These are phyloP conservation scores for Fusarium sublunatum DNA, from an alignment of 2,329 filamentous ascomycete genomes.

Conservation along the genomic window DNA sequence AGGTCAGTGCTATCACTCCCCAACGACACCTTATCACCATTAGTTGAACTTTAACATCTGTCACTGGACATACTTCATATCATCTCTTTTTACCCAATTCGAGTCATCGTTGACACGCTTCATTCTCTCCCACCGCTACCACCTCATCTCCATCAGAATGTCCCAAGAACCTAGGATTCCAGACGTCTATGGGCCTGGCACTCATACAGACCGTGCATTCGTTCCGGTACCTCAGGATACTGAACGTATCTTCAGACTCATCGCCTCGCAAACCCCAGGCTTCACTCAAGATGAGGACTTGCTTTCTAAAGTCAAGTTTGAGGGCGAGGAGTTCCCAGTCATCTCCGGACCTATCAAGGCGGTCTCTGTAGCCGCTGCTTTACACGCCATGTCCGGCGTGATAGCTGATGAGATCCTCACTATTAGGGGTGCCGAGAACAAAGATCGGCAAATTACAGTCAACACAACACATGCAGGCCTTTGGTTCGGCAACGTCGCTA, in stretches of 20 bases:
- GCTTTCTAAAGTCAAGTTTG: constrained; percentile 17
- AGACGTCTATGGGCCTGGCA: constrained; percentile 15
- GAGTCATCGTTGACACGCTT: not conserved
- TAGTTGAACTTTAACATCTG: not conserved
- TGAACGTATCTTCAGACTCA: constrained; percentile 12
- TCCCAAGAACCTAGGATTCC: constrained; percentile 14
- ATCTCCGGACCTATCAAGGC: constrained; percentile 26
- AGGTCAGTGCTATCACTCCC: not conserved
- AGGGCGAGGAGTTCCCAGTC: constrained; percentile 1
- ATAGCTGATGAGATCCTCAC: constrained; percentile 21
- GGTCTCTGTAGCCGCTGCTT: constrained; percentile 11
- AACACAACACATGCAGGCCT: constrained; percentile 15
- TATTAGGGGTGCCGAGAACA: constrained; percentile 5
- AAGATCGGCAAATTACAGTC: constrained; percentile 2
- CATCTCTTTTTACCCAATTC: not conserved
- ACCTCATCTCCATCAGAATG: not conserved
- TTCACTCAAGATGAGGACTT: constrained; percentile 17
- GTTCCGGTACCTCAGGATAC: constrained; percentile 14
- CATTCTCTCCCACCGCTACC: not conserved
- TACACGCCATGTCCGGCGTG: constrained; percentile 21
- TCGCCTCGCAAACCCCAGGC: constrained; percentile 16
- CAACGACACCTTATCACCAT: too few relatives aligned
- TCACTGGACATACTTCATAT: not conserved
- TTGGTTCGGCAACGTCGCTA: constrained; percentile 25
- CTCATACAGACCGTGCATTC: constrained; percentile 12